These are phyloP conservation scores for Microsporum ferrugineum DNA, from an alignment of 2,329 filamentous ascomycete species.

Conservation along the genomic window DNA sequence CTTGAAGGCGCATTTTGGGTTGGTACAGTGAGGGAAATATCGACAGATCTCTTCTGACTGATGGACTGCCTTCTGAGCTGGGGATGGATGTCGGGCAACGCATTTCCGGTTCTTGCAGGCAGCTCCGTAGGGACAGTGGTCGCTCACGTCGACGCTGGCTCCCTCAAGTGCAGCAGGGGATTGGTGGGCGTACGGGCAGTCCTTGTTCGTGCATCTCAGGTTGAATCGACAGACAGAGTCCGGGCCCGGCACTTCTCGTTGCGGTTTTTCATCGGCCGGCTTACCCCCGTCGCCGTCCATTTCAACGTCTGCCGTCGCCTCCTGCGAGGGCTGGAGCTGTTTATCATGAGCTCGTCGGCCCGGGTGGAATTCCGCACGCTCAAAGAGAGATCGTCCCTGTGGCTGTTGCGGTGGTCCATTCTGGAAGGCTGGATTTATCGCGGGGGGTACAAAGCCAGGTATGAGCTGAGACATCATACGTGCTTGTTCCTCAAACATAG, in stretches of 20 bases:
- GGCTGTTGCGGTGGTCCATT: slow-evolving; percentile 32
- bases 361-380: slow-evolving; percentile 49
- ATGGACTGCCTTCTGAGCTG: slow-evolving; percentile 65
- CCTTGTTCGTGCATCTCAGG: slow-evolving; percentile 71
- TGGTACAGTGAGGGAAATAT: slow-evolving; percentile 85
- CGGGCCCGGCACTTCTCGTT: slow-evolving; percentile 41
- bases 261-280: slow-evolving; percentile 21
- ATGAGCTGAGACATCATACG: slow-evolving; percentile 70
- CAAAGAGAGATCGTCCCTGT: slow-evolving; percentile 56
- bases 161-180: slow-evolving; percentile 78
- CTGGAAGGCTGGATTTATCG: slow-evolving; percentile 45
- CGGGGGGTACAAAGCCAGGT: slow-evolving; percentile 43
- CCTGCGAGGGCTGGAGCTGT: slow-evolving; percentile 7
- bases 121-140: slow-evolving; percentile 71
- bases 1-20: slow-evolving; percentile 74
- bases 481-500: slow-evolving; percentile 75
- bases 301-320: slow-evolving; percentile 19
- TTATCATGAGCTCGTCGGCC: slow-evolving; percentile 7
- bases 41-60: slow-evolving; percentile 79
- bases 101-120: slow-evolving; percentile 97
- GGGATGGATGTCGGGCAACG: slow-evolving; percentile 80
- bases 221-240: slow-evolving; percentile 82
- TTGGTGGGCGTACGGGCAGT: slow-evolving; percentile 90
- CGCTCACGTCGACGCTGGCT: slow-evolving; percentile 62
- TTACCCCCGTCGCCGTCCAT: slow-evolving; percentile 30